Conservation (phyloP, 192 early-diverging fungal genomes). For the Coemansia sp. region DNA sequence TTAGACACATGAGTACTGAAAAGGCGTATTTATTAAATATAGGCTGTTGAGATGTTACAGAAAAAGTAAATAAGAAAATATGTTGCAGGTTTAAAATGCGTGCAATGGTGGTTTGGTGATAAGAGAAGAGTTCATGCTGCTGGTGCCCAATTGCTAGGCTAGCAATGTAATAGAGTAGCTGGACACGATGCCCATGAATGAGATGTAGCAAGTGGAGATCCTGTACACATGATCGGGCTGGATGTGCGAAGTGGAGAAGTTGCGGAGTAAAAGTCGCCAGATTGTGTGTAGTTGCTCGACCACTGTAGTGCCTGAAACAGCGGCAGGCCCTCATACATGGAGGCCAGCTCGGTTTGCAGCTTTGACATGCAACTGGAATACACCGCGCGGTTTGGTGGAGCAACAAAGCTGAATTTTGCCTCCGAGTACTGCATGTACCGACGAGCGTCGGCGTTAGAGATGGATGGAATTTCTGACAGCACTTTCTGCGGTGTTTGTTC, state of each 20-base stretch:
- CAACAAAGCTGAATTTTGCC: conserved; percentile 26
- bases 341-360: conserved; percentile 1
- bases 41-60: background rate
- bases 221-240: conserved; percentile 33
- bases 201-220: conserved; percentile 29
- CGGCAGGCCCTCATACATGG: background rate
- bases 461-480: background rate
- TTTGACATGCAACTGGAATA: conserved; percentile 3
- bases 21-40: background rate
- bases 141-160: background rate
- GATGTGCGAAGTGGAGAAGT: conserved; percentile 19
- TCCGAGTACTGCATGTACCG: conserved; percentile 53
- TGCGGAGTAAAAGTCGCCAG: conserved; percentile 1
- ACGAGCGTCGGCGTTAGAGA: conserved; percentile 20
- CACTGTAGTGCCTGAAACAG: conserved; percentile 4
- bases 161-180: conserved; percentile 41
- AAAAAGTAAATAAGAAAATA: background rate
- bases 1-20: too few relatives aligned
- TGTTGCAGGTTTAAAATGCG: conserved; percentile 3
- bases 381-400: background rate
- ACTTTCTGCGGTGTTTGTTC: background rate
- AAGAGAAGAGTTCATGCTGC: background rate
- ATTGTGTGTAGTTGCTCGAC: conserved; percentile 3
- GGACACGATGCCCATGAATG: conserved; percentile 22
- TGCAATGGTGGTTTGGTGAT: background rate